Base-by-base conservation (phyloP, 495 filamentous ascomycete genomes). In the Hypoxylon perforatum region DNA sequence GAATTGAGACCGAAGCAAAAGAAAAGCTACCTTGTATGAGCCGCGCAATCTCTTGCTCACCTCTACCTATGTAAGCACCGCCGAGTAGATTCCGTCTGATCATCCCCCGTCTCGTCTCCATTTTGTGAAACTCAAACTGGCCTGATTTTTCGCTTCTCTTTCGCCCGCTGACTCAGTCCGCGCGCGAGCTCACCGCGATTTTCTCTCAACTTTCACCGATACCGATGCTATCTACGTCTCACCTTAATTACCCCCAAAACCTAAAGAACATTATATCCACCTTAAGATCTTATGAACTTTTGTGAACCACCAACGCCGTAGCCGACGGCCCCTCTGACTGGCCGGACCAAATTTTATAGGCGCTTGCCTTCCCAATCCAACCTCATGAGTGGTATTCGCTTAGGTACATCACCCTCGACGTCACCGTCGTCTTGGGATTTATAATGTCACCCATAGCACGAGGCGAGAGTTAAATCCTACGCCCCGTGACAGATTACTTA, bases 1-100 rank as follows among this genome's bases (percentile, higher is more conserved):
- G 46, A 47, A 23, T 49, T 30, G 28, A 48, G 18, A 48, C 10
- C 4, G 41, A 18, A 45, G n/a, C 18, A 19, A 19, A 23, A 28
- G 45, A 8, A 22, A 12, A 19, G 2, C 45, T 8, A 3, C 14
- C 5, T 23, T 19, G 4, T 48, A 30, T 33, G n/a, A n/a, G 50
- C 55, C 42, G 50, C 54, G 49, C 55, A 63, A 69, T 58, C 49
- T 57, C 52, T 45, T 58, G 48, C 65, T 51, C 30, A 33, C 30
- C 30, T 1, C 9, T 10, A 18, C 12, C 44, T 48, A 52, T 61
- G 57, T 60, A 60, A 56, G 56, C 57, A 39, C 33, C 28, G 28
- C 48, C 41, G 33, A 57, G 17, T 28, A 35, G 50, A 54, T 50
- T 33, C 48, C 54, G 17, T 23, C 45, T 22, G 49, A 44, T 45